Percentiles rank a stretch among this genome's conserved stretches.
Evolutionary conservation across 108 stramenopile species (phyloP).

Genomic region (Nitzschia inconspicua): DNA sequence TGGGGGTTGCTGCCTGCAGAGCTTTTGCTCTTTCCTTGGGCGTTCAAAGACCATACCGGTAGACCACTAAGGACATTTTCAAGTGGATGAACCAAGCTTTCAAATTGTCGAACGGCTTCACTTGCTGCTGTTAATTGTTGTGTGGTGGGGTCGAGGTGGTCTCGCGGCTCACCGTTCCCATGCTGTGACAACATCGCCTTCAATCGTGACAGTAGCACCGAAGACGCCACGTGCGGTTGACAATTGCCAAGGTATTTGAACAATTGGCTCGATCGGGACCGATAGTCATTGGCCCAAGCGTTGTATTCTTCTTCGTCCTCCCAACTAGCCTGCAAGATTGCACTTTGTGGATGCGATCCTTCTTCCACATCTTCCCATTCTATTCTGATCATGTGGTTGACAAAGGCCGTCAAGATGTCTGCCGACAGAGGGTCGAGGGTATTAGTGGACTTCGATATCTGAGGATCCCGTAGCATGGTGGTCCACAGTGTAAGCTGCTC

Average conservation of each 20-base stretch:
- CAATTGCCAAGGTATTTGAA: slow-evolving; percentile 61
- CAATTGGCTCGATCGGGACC: slow-evolving; percentile 69
- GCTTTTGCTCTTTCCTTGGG: neutral
- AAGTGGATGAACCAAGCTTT: slow-evolving; percentile 66
- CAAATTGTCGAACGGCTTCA: slow-evolving; percentile 70
- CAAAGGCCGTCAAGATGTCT: slow-evolving; percentile 51
- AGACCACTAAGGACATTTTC: slow-evolving; percentile 78
- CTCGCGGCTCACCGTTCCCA: slow-evolving; percentile 67
- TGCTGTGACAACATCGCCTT: slow-evolving; percentile 41
- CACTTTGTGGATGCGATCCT: slow-evolving; percentile 52
- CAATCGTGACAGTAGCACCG: slow-evolving; percentile 44
- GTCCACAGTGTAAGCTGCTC: slow-evolving; percentile 81
- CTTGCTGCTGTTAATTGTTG: slow-evolving; percentile 65
- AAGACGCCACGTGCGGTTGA: slow-evolving; percentile 60
- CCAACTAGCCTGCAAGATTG: slow-evolving; percentile 74
- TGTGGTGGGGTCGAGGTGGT: slow-evolving; percentile 58
- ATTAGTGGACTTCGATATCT: slow-evolving; percentile 42
- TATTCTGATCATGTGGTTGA: slow-evolving; percentile 64
- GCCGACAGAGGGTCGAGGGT: slow-evolving; percentile 50
- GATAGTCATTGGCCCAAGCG: slow-evolving; percentile 65
- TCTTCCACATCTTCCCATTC: slow-evolving; percentile 86
- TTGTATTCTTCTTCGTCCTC: slow-evolving; percentile 81
- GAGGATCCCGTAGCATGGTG: slow-evolving; percentile 72
- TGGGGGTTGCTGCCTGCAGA: slow-evolving; percentile 10
- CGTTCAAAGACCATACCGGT: slow-evolving; percentile 56